Percentiles rank a stretch among this genome's conserved stretches.
These are phyloP conservation scores for Fagopyrum tataricum DNA, from an alignment of 148 eudicot species.

Conservation along the genomic window DNA sequence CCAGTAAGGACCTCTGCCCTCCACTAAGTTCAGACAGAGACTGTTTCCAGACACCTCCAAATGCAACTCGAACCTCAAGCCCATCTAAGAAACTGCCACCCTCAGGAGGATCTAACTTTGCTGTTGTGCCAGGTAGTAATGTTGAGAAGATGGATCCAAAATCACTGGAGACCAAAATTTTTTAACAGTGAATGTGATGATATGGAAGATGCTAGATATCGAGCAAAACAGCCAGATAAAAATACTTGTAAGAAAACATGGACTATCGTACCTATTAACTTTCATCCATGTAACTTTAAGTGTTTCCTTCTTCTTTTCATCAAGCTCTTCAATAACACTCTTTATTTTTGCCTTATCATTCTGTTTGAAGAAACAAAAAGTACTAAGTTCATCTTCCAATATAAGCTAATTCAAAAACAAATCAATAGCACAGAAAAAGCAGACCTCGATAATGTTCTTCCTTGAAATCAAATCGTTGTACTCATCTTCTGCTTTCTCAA, in stretches of 20 bases:
- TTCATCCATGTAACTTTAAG: conserved; percentile 91
- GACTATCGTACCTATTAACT: conserved; percentile 59
- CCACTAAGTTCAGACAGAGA: conserved; percentile 97
- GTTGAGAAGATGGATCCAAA: conserved; percentile 97
- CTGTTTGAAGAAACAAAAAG: conserved; percentile 24
- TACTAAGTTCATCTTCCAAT: neutral
- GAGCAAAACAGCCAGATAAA: neutral
- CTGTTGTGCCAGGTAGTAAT: conserved; percentile 91
- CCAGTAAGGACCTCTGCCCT: conserved; percentile 92
- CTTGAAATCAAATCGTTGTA: conserved; percentile 80
- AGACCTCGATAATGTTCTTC: conserved; percentile 91
- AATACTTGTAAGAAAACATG: conserved; percentile 9
- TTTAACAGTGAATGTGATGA: neutral
- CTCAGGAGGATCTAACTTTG: conserved; percentile 94
- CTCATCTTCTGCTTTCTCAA: conserved; percentile 98
- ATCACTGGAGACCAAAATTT: conserved; percentile 45
- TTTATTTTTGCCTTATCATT: conserved; percentile 95
- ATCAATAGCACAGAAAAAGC: conserved; percentile 1
- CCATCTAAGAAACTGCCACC: conserved; percentile 94
- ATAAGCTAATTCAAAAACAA: neutral
- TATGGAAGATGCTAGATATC: neutral
- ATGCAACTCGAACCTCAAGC: conserved; percentile 96
- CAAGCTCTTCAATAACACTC: conserved; percentile 93
- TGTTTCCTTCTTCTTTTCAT: conserved; percentile 96
- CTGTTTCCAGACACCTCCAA: conserved; percentile 98